These are phyloP conservation scores for Monosporascus cannonballus DNA, from an alignment of 2,329 filamentous ascomycete genomes.

Conservation along the genomic window DNA sequence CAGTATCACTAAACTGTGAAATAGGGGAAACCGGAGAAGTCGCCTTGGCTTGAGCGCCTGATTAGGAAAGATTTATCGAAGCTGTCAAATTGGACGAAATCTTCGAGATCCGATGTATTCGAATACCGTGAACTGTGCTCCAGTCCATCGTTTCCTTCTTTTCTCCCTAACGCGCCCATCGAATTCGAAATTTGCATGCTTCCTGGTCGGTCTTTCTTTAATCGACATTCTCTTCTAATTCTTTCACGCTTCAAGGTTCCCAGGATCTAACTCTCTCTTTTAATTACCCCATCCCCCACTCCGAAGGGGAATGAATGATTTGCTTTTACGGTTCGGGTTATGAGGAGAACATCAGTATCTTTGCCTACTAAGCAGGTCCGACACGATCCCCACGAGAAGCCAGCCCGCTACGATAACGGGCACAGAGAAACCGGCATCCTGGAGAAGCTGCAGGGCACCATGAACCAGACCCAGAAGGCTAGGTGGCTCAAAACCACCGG, in stretches of 20 bases:
- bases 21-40: not conserved
- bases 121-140: not conserved
- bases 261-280: not conserved
- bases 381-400: conserved; percentile 60
- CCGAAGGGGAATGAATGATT: conserved; percentile 23
- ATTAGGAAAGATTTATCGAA: not conserved
- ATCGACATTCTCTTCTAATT: too few relatives aligned
- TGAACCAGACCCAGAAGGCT: conserved; percentile 59
- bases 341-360: conserved; percentile 62
- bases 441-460: conserved; percentile 52
- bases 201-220: not conserved
- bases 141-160: not conserved
- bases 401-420: conserved; percentile 49
- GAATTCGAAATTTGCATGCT: not conserved
- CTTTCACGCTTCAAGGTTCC: too few relatives aligned
- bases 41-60: not conserved
- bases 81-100: conserved; percentile 14
- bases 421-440: conserved; percentile 42
- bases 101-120: not conserved
- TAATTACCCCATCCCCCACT: conserved; percentile 1
- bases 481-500: conserved; percentile 61
- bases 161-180: not conserved
- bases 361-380: conserved; percentile 54
- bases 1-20: too few relatives aligned
- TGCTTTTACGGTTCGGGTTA: conserved; percentile 27